Evolutionary conservation across 2,329 filamentous ascomycete genomes (phyloP), one percentile per base, ranked within the genome.

Genomic region (Coniella vitis): DNA sequence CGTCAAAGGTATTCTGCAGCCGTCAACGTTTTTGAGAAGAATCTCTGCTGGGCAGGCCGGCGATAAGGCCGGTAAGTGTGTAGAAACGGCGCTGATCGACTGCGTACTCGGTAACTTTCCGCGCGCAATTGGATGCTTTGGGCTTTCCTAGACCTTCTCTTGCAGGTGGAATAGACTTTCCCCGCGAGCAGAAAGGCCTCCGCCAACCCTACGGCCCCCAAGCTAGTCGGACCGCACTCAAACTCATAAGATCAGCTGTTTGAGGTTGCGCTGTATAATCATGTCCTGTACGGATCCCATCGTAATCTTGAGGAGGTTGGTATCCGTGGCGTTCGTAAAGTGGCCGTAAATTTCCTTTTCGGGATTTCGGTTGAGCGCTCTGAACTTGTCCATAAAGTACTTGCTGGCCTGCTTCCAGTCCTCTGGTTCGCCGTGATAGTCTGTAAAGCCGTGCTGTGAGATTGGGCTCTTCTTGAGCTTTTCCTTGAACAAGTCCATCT

Each of bases 231-330:
- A 45, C 51, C 48, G 51, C 44, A 35, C 51, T 51, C 51, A 50
- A 53, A 47, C 40, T 76, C 69, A 87, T 68, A 87, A 71, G 61
- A 90, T 87, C 60, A 90, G 72, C 67, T 85, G 84, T 69, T 88
- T 87, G 48, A 90, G 74, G 64, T 90, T 90, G 63, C 84, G 84
- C 68, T 90, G 86, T 60, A 90, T 88, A 60, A 90, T 87, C 83
- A 89, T 91, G 65, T 91, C 87, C 67, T 91, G 86, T 48, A 91
- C 87, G 10, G 85, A 88, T 55, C 79, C 77, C 87, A 91, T 91
- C 35, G 87, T 91, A 55, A 89, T 88, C 70, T 90, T 90, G 57
- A 91, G 75, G 54, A 91, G 69, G 61, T 88, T 89, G 31, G 87
- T 81, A 57, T 81, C 78, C 44, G 77, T 81, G 8, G 78, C 78